Conservation (phyloP, 2,329 filamentous ascomycete species). For the Helminthosporium solani region DNA sequence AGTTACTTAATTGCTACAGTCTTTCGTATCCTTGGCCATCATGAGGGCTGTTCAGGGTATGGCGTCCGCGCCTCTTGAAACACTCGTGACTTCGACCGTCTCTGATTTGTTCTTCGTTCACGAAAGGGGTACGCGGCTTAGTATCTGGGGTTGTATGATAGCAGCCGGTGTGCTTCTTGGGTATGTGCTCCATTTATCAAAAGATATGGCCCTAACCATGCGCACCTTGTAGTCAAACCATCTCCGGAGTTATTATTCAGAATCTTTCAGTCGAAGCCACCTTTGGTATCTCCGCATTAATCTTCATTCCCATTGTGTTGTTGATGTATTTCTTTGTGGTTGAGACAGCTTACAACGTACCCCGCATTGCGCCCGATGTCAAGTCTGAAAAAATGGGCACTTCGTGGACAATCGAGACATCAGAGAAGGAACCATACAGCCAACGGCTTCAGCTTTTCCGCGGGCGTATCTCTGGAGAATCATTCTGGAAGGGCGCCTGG, state of each 20-base stretch:
- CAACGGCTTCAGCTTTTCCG: conserved; percentile 29
- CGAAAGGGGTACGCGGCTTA: conserved; percentile 82
- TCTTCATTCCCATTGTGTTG: conserved; percentile 45
- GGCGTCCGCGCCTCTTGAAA: conserved; percentile 84
- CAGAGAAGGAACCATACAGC: conserved; percentile 24
- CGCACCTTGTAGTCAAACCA: conserved; percentile 42
- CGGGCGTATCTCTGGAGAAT: conserved; percentile 32
- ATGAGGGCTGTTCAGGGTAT: conserved; percentile 82
- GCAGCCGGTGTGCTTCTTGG: conserved; percentile 42
- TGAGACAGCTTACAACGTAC: conserved; percentile 44
- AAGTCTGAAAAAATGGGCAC: conserved; percentile 26
- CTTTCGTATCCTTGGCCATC: conserved; percentile 41
- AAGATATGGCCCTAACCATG: neutral
- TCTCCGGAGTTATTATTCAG: conserved; percentile 46
- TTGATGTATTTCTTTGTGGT: conserved; percentile 49
- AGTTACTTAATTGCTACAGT: conserved; percentile 17
- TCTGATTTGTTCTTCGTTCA: conserved; percentile 92
- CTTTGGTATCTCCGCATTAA: conserved; percentile 47
- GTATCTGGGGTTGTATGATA: conserved; percentile 55
- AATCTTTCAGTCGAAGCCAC: conserved; percentile 45
- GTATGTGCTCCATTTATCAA: conserved; percentile 34
- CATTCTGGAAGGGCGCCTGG: conserved; percentile 35
- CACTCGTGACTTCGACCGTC: conserved; percentile 82
- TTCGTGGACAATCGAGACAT: conserved; percentile 16
- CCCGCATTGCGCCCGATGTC: conserved; percentile 22